Evolutionary conservation across 2,329 filamentous ascomycete species (phyloP).

Genomic region (Paecilomyces sp.): DNA sequence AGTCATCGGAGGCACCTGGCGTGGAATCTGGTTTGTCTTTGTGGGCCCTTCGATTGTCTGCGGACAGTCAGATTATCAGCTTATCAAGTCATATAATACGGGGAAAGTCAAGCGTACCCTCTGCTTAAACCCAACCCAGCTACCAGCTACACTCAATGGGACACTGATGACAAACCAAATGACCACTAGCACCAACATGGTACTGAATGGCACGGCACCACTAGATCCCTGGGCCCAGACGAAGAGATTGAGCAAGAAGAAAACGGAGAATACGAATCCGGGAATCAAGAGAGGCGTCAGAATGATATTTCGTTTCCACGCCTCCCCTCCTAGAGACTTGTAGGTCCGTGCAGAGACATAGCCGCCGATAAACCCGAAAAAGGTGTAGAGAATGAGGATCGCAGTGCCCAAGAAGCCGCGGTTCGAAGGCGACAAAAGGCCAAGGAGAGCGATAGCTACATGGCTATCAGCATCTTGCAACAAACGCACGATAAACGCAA

Average conservation of each 20-base stretch:
- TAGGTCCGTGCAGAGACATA: conserved; percentile 87
- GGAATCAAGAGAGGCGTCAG: conserved; percentile 83
- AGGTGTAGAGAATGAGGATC: conserved; percentile 85
- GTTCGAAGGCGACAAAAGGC: conserved; percentile 92
- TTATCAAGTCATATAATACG: background rate
- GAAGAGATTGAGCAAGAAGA: conserved; percentile 94
- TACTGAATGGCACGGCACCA: conserved; percentile 90
- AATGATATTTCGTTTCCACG: conserved; percentile 90
- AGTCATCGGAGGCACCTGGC: conserved; percentile 80
- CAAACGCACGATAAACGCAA: background rate
- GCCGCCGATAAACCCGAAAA: conserved; percentile 87
- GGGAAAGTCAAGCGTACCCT: conserved; percentile 27
- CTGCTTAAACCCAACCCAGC: conserved; percentile 86
- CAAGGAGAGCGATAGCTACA: conserved; percentile 73
- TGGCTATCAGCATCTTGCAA: conserved; percentile 5
- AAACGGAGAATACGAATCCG: conserved; percentile 73
- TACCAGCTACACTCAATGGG: conserved; percentile 80
- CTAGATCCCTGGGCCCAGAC: conserved; percentile 90
- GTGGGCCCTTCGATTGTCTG: conserved; percentile 69
- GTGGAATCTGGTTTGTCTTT: conserved; percentile 94
- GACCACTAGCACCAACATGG: conserved; percentile 85
- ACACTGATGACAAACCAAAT: conserved; percentile 98
- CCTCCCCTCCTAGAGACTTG: conserved; percentile 85
- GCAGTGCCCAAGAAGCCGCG: conserved; percentile 89
- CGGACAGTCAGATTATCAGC: conserved; percentile 5